Evolutionary conservation across 768 basidiomycete species (phyloP).

Genomic region (Kwoniella heveanensis): DNA sequence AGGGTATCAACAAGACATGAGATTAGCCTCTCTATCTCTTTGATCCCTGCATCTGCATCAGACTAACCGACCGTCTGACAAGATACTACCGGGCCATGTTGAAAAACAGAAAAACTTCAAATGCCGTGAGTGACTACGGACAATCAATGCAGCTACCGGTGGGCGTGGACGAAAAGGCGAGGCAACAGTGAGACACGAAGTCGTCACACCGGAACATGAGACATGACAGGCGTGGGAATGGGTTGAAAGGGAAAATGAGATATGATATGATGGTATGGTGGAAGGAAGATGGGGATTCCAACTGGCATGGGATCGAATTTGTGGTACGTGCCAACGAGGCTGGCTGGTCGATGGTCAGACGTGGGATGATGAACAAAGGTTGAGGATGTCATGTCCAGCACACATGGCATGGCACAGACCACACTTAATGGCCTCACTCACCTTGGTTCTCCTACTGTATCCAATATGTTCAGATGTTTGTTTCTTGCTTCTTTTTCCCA

Average conservation of each 20-base stretch:
- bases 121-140: too few relatives aligned
- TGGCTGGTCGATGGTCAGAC: not conserved
- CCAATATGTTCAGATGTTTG: too few relatives aligned
- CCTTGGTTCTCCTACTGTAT: too few relatives aligned
- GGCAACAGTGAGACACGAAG: not conserved
- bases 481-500: too few relatives aligned
- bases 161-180: not conserved
- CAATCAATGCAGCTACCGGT: too few relatives aligned
- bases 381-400: not conserved
- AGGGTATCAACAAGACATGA: not conserved
- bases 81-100: too few relatives aligned
- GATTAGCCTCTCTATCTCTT: not conserved
- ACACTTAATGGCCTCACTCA: too few relatives aligned
- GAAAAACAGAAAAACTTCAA: too few relatives aligned
- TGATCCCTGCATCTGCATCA: not conserved
- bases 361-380: too few relatives aligned
- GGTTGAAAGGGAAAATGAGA: too few relatives aligned
- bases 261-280: not conserved
- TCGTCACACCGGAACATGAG: conserved; percentile 8
- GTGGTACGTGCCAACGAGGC: not conserved
- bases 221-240: conserved; percentile 4
- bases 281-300: not conserved
- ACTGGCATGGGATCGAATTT: not conserved
- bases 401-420: not conserved
- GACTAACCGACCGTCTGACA: too few relatives aligned